Conservation (phyloP, 129 eudicot species). For the Escallonia rubra region DNA sequence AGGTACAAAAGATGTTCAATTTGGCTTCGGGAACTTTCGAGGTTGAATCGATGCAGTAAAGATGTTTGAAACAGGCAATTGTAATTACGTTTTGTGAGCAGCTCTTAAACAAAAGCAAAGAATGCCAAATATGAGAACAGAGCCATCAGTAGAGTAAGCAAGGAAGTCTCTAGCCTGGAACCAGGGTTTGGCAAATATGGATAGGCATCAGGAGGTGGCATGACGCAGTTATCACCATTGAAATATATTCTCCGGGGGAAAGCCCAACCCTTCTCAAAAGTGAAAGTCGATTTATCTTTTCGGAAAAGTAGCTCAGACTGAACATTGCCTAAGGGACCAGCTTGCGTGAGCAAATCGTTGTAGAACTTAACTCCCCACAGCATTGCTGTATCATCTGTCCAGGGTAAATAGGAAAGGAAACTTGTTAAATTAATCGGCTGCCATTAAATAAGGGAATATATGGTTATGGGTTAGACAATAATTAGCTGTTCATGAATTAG, state of each 20-base stretch:
- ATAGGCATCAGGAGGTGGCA: conserved; percentile 97
- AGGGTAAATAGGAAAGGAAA: conserved; percentile 1
- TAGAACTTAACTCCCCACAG: conserved; percentile 88
- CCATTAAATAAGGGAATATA: not conserved
- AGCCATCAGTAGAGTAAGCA: conserved; percentile 28
- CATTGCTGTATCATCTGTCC: conserved; percentile 96
- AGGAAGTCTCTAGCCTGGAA: conserved; percentile 31
- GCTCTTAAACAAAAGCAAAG: conserved; percentile 39
- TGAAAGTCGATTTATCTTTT: conserved; percentile 67
- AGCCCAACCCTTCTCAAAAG: conserved; percentile 96
- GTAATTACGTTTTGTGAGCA: not conserved
- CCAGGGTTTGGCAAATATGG: conserved; percentile 75
- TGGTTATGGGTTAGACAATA: too few species aligned
- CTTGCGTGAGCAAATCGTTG: conserved; percentile 82
- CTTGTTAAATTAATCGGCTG: not conserved
- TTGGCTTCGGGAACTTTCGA: conserved; percentile 10
- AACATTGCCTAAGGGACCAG: conserved; percentile 86
- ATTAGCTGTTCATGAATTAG: too few species aligned
- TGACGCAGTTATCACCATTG: conserved; percentile 94
- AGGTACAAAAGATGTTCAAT: conserved; percentile 9
- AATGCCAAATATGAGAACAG: conserved; percentile 32
- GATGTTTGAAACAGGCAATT: not conserved
- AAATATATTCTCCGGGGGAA: conserved; percentile 87
- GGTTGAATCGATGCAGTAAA: conserved; percentile 5
- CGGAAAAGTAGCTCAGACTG: conserved; percentile 90